phyloP scores from a whole-genome alignment of 805 yeast genomes.

The Myxozyma neglecta region DNA sequence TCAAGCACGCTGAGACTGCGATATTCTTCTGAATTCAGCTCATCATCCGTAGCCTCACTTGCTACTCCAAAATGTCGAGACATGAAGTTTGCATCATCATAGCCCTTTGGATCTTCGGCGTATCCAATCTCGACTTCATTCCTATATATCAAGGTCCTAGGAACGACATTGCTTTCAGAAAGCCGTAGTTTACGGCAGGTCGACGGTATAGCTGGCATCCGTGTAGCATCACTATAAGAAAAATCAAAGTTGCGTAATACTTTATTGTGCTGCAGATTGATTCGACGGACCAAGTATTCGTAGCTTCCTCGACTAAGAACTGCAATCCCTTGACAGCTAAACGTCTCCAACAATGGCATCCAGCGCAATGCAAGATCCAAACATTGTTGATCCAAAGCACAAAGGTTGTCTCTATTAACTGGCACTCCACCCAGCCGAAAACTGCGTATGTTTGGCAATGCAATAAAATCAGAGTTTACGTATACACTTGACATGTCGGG shows the following conservation, averaged over 20 bases:
- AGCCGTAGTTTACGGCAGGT: not conserved
- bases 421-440: conserved; percentile 14
- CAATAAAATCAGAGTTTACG: conserved; percentile 1
- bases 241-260: conserved; percentile 9
- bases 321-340: conserved; percentile 16
- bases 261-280: conserved; percentile 8
- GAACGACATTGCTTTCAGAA: conserved; percentile 8
- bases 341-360: conserved; percentile 22
- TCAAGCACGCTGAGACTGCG: conserved; percentile 9
- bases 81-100: conserved; percentile 4
- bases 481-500: conserved; percentile 18
- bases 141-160: conserved; percentile 2
- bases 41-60: conserved; percentile 2
- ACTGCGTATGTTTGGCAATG: conserved; percentile 13
- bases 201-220: conserved; percentile 20
- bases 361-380: conserved; percentile 17
- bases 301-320: conserved; percentile 24
- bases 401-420: not conserved
- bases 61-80: not conserved
- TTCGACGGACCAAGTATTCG: conserved; percentile 15
- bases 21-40: conserved; percentile 9
- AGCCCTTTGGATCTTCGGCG: conserved; percentile 5
- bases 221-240: conserved; percentile 6
- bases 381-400: conserved; percentile 26
- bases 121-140: conserved; percentile 8